Evolutionary conservation across 495 filamentous ascomycete genomes (phyloP).

Genomic region (Glonium stellatum): DNA sequence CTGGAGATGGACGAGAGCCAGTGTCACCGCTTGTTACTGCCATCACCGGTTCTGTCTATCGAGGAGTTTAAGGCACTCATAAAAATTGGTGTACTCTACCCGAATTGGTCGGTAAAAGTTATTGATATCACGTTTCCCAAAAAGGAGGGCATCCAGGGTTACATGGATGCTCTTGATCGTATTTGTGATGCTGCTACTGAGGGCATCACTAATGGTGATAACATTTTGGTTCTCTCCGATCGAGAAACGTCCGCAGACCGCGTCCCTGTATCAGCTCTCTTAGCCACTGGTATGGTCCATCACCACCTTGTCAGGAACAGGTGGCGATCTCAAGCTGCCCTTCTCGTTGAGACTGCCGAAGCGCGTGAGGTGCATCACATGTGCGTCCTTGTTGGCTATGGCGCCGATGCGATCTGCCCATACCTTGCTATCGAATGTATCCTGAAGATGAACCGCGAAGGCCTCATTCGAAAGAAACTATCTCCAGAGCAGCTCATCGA

Average conservation of each 20-base stretch:
- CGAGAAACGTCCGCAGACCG: slow-evolving; percentile 77
- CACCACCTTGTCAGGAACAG: slow-evolving; percentile 96
- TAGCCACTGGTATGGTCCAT: slow-evolving; percentile 92
- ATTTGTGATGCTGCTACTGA: slow-evolving; percentile 85
- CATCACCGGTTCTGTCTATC: slow-evolving; percentile 85
- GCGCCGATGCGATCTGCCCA: slow-evolving; percentile 92
- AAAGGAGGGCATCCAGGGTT: slow-evolving; percentile 73
- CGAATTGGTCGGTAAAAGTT: slow-evolving; percentile 82
- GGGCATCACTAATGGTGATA: slow-evolving; percentile 77
- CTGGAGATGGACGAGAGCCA: slow-evolving; percentile 90
- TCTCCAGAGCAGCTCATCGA: slow-evolving; percentile 77
- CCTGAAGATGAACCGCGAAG: slow-evolving; percentile 95
- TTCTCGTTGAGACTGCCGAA: slow-evolving; percentile 91
- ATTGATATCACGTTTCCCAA: slow-evolving; percentile 98
- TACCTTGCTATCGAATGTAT: slow-evolving; percentile 98
- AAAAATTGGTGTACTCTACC: slow-evolving; percentile 67
- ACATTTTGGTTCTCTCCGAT: slow-evolving; percentile 86
- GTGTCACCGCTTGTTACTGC: slow-evolving; percentile 77
- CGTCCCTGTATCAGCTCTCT: slow-evolving; percentile 78
- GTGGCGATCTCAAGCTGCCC: slow-evolving; percentile 82
- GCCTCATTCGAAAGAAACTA: slow-evolving; percentile 84
- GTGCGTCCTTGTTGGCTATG: slow-evolving; percentile 95
- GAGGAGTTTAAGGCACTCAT: slow-evolving; percentile 86
- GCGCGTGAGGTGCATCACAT: slow-evolving; percentile 98
- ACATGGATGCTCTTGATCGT: slow-evolving; percentile 78